These are phyloP conservation scores for Moniliophthora roreri DNA, from an alignment of 1,284 basidiomycete species.

Conservation along the genomic window DNA sequence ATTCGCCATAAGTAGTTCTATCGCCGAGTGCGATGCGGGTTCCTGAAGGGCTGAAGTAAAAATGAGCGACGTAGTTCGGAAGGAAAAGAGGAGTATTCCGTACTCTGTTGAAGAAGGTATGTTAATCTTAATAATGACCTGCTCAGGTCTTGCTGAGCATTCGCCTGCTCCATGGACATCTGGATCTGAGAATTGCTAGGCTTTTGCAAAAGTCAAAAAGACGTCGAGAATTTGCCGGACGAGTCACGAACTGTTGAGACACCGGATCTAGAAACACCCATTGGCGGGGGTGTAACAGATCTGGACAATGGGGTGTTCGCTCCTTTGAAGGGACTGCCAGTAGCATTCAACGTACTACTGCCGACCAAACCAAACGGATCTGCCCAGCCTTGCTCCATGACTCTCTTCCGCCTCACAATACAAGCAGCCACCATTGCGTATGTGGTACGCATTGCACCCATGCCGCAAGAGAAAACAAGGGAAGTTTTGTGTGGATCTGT, in stretches of 20 bases:
- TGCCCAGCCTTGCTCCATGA: slow-evolving; percentile 71
- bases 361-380: slow-evolving; percentile 66
- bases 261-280: slow-evolving; percentile 32
- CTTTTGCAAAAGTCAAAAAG: background rate
- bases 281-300: slow-evolving; percentile 23
- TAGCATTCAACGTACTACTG: slow-evolving; percentile 18
- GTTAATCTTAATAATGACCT: slow-evolving; percentile 83
- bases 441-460: slow-evolving; percentile 95
- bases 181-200: slow-evolving; percentile 53
- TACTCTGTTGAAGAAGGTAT: slow-evolving; percentile 80
- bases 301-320: slow-evolving; percentile 4
- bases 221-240: background rate
- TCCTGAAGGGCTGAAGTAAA: slow-evolving; percentile 50
- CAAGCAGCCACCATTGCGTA: slow-evolving; percentile 97
- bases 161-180: slow-evolving; percentile 73
- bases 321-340: slow-evolving; percentile 11
- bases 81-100: slow-evolving; percentile 20
- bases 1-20: slow-evolving; percentile 80
- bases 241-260: slow-evolving; percentile 37
- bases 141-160: slow-evolving; percentile 82
- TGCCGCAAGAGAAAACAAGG: slow-evolving; percentile 95
- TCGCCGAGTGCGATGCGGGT: slow-evolving; percentile 69
- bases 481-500: slow-evolving; percentile 83
- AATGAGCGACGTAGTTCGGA: slow-evolving; percentile 8
- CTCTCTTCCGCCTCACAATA: slow-evolving; percentile 84